Base-by-base conservation (phyloP, 441 rosid species). In the Kokia cookei region DNA sequence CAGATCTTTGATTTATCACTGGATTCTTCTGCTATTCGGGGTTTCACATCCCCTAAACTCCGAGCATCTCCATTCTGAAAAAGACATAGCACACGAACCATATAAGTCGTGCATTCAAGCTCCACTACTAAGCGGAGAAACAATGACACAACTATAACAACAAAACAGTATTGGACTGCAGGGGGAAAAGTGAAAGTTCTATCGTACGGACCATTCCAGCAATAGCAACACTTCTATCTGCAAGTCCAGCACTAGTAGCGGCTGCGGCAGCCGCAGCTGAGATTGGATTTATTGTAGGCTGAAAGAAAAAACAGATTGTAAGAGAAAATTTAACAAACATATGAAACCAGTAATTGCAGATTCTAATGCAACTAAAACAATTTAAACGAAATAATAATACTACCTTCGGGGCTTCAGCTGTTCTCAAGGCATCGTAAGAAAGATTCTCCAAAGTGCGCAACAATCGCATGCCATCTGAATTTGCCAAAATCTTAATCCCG, bases 1-100 rank as follows among this genome's bases (percentile, higher is more conserved):
- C 99, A 96, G 78, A 94, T 86, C 89, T 88, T 94, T 59, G 99
- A 90, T 82, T 94, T 94, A 80, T 92, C 99, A 81, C 86, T 91
- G 75, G 91, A 80, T 85, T 96, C 99, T 81, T 96, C 98, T 32
- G 87, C 74, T 65, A 89, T 86, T 86, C 98, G 86, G 71, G 98
- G 98, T 82, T 94, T 96, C 80, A 91, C 95, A 82, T 94, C 99
- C 65, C 85, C 96, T 86, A 91, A 76, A 69, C 81, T 94, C 71
- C 98, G 85, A 2, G 92, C 87, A 82, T 94, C 99, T 74, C 98
- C 97, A 76, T 94, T 96, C 98, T 96, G 80, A 75, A 59, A 75
- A 27, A 73, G 53, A n/a, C 37, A 71, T n/a, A 58, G 78, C 45
- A 58, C 64, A 60, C n/a, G 50, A 48, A 80, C 66, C 48, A 72